These are phyloP conservation scores for Trapa bicornis DNA, from an alignment of 345 rosid species.

Conservation along the genomic window DNA sequence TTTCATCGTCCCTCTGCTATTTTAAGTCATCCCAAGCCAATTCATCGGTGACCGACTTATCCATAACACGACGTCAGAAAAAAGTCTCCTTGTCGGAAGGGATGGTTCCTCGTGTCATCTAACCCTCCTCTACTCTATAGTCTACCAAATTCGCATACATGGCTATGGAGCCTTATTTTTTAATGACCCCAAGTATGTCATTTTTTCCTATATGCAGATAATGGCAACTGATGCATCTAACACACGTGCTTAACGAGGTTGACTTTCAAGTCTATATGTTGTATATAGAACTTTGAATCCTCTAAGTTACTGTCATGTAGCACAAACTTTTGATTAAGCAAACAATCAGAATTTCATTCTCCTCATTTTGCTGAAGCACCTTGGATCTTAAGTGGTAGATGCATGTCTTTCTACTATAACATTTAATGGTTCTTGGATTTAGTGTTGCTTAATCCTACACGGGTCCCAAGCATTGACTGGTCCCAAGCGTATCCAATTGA, in stretches of 20 bases:
- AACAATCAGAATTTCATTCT: neutral
- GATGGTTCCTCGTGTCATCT: too few species aligned
- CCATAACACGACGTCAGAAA: too few species aligned
- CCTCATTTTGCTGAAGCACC: neutral
- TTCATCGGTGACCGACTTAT: too few species aligned
- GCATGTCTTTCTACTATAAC: neutral
- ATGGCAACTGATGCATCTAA: conserved; percentile 78
- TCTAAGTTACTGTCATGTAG: neutral
- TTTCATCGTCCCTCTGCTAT: too few species aligned
- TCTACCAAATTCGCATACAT: too few species aligned
- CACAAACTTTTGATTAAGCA: neutral
- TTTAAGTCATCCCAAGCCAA: too few species aligned
- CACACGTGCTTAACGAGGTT: conserved; percentile 60
- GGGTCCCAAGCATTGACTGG: neutral
- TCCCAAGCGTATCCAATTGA: too few species aligned
- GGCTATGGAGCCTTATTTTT: too few species aligned
- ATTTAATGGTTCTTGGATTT: too few species aligned
- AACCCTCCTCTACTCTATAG: too few species aligned
- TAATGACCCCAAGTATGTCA: too few species aligned
- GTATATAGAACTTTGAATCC: neutral
- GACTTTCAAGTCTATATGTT: neutral
- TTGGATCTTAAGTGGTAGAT: neutral
- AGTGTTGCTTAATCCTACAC: neutral
- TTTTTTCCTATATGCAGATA: conserved; percentile 27
- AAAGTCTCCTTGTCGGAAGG: too few species aligned